Evolutionary conservation across 2,329 filamentous ascomycete species (phyloP).

Genomic region (Fusarium liriodendri): DNA sequence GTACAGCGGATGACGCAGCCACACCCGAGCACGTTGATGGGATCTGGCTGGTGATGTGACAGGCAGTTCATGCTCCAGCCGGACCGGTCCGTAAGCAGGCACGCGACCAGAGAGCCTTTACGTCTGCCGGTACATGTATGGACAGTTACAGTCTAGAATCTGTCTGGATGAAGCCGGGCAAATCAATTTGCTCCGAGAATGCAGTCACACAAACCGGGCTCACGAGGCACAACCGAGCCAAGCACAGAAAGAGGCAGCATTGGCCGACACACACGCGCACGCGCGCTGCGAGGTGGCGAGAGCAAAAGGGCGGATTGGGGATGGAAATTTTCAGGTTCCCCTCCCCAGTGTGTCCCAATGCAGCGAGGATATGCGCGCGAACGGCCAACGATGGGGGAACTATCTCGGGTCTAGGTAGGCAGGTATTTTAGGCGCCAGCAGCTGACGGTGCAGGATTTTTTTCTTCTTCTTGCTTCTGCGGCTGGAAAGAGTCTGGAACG

Average conservation of each 20-base stretch:
- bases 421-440: conserved; percentile 27
- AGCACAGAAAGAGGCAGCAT: neutral
- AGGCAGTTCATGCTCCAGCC: conserved; percentile 1
- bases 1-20: conserved; percentile 11
- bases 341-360: neutral
- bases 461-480: conserved; percentile 1
- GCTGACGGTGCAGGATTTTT: conserved; percentile 18
- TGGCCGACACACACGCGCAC: neutral
- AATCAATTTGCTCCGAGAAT: conserved; percentile 10
- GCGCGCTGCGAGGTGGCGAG: conserved; percentile 27
- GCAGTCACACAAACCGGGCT: conserved; percentile 12
- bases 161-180: conserved; percentile 2
- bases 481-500: neutral
- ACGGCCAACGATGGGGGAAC: conserved; percentile 7
- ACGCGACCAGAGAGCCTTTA: conserved; percentile 21
- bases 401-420: neutral
- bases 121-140: neutral
- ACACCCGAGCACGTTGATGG: conserved; percentile 5
- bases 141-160: neutral
- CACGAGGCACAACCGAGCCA: neutral
- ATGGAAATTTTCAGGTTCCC: conserved; percentile 17
- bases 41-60: neutral
- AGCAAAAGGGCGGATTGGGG: neutral
- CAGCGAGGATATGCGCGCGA: conserved; percentile 6
- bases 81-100: conserved; percentile 28